These are phyloP conservation scores for Cyberlindnera lachancei DNA, from an alignment of 805 yeast species.

Conservation along the genomic window DNA sequence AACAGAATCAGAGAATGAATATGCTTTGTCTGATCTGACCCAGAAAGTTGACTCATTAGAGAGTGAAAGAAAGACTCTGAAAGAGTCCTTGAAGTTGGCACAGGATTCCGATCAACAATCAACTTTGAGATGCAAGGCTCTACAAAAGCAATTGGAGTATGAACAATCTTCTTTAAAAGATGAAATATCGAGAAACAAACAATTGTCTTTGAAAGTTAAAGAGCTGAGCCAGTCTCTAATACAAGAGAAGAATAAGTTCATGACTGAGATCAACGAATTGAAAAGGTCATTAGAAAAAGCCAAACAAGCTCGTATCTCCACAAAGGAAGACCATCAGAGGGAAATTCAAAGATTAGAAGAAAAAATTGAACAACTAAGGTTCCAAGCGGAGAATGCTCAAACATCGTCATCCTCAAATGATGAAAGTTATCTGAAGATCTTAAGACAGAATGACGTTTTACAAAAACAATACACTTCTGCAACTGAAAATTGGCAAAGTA, in stretches of 20 bases:
- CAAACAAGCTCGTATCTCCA: conserved; percentile 23
- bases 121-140: conserved; percentile 16
- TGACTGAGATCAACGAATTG: conserved; percentile 23
- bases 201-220: conserved; percentile 21
- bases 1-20: conserved; percentile 33
- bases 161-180: conserved; percentile 17
- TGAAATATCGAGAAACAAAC: conserved; percentile 14
- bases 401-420: conserved; percentile 24
- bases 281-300: conserved; percentile 28
- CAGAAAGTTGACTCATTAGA: conserved; percentile 13
- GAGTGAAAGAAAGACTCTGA: conserved; percentile 17
- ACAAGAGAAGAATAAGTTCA: conserved; percentile 16
- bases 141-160: conserved; percentile 13
- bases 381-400: conserved; percentile 45
- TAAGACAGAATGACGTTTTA: conserved; percentile 44
- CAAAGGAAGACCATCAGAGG: conserved; percentile 18
- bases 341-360: conserved; percentile 59
- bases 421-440: conserved; percentile 35
- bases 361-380: conserved; percentile 60
- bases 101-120: conserved; percentile 21
- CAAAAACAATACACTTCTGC: conserved; percentile 71
- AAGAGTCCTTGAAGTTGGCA: conserved; percentile 22
- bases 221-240: conserved; percentile 17
- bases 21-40: conserved; percentile 19
- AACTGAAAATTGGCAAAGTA: conserved; percentile 74